Evolutionary conservation across 306 rosid species (phyloP).

Genomic region (Cucurbita pepo): DNA sequence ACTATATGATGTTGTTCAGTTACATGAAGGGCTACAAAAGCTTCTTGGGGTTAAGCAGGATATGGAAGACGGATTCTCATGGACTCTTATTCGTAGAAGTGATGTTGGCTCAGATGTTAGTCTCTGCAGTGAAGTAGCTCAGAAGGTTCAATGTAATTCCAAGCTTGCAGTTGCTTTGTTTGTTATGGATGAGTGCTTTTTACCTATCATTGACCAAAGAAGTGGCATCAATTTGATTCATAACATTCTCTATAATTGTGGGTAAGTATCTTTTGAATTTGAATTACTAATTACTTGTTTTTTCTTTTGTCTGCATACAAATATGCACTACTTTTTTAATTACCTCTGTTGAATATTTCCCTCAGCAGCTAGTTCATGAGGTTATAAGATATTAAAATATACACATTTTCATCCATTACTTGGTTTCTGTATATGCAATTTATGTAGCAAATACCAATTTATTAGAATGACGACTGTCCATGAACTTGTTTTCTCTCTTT

Average conservation of each 20-base stretch:
- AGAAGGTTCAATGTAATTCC: slow-evolving; percentile 48
- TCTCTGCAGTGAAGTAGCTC: slow-evolving; percentile 26
- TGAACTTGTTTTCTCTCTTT: not conserved
- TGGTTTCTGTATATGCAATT: not conserved
- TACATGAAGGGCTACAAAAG: slow-evolving; percentile 42
- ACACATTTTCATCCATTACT: not conserved
- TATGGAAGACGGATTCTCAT: slow-evolving; percentile 71
- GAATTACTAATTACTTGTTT: not conserved
- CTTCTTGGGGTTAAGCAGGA: slow-evolving; percentile 75
- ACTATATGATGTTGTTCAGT: slow-evolving; percentile 29
- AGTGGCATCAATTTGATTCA: slow-evolving; percentile 78
- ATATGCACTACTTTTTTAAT: not conserved
- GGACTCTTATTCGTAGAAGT: slow-evolving; percentile 53
- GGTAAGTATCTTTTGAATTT: slow-evolving; percentile 36
- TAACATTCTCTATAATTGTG: slow-evolving; percentile 62
- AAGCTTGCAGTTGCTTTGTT: slow-evolving; percentile 78
- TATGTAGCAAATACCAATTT: not conserved
- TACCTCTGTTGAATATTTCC: not conserved
- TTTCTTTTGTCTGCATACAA: not conserved
- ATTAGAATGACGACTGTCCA: not conserved
- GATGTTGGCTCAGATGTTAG: slow-evolving; percentile 33
- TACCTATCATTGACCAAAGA: slow-evolving; percentile 77
- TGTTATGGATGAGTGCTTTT: slow-evolving; percentile 88
- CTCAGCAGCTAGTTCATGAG: not conserved
- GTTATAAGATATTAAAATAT: not conserved